A percentile compares a stretch with the other conserved stretches of the same genome.
These are phyloP conservation scores for Halteria grandinella DNA, from an alignment of 73 alveolate genomes.

Conservation along the genomic window DNA sequence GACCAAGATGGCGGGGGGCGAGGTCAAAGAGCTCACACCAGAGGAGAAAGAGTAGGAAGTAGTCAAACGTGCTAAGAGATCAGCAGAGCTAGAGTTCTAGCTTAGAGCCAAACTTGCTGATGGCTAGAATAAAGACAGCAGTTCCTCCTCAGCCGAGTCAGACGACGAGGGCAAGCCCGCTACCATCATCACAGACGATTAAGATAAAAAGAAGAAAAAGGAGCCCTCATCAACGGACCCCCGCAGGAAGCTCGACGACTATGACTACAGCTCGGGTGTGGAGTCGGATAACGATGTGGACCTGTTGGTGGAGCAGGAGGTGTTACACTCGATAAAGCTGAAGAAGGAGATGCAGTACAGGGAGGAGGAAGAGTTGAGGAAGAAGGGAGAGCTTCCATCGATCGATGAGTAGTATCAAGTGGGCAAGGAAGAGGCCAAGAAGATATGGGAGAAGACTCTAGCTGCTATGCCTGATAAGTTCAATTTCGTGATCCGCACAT, in stretches of 20 bases:
- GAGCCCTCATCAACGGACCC: no score
- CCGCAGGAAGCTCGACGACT: no score
- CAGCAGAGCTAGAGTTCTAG: slow-evolving; percentile 11
- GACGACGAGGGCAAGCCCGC: slow-evolving; percentile 17
- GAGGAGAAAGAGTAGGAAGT: slow-evolving; percentile 5
- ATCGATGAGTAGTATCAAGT: background rate
- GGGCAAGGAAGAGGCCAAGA: slow-evolving; percentile 43
- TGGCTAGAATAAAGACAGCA: background rate
- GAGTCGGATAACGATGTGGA: slow-evolving; percentile 60
- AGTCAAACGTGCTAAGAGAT: slow-evolving; percentile 2
- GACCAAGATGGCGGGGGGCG: background rate
- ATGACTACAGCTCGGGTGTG: slow-evolving; percentile 46
- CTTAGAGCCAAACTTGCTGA: slow-evolving; percentile 14
- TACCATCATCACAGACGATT: no score
- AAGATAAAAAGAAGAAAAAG: no score
- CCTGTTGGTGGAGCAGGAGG: slow-evolving; percentile 38
- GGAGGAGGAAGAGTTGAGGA: slow-evolving; percentile 41
- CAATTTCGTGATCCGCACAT: slow-evolving; percentile 42
- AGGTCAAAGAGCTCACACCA: background rate
- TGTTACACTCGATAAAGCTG: slow-evolving; percentile 2
- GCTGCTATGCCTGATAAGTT: slow-evolving; percentile 55
- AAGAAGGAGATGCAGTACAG: slow-evolving; percentile 2
- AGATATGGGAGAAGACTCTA: slow-evolving; percentile 44
- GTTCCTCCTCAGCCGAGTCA: background rate
- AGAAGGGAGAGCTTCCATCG: slow-evolving; percentile 34